A percentile compares a stretch with the other conserved stretches of the same genome.
Evolutionary conservation across 202 grass and related monocot genomes (phyloP).

Genomic region (Hordeum pubiflorum): DNA sequence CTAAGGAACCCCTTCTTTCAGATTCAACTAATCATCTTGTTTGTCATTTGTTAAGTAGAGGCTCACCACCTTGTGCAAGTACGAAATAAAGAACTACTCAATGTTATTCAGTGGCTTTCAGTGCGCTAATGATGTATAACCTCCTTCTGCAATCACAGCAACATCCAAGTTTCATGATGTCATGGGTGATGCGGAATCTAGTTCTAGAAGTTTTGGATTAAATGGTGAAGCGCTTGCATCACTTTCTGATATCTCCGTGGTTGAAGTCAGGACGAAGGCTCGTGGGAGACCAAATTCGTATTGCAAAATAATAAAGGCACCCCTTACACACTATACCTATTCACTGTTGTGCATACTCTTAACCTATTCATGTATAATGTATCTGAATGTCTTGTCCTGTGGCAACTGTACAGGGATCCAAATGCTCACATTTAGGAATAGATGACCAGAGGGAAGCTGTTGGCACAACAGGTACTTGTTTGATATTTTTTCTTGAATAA

Average conservation of each 20-base stretch:
- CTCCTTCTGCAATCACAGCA: slow-evolving; percentile 37
- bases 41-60: not conserved
- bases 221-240: slow-evolving; percentile 76
- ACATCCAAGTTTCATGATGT: slow-evolving; percentile 51
- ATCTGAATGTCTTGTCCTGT: slow-evolving; percentile 37
- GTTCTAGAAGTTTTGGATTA: slow-evolving; percentile 41
- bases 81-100: not conserved
- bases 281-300: slow-evolving; percentile 92
- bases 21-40: not conserved
- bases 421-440: slow-evolving; percentile 81
- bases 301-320: slow-evolving; percentile 93
- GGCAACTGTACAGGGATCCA: slow-evolving; percentile 58
- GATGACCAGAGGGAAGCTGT: slow-evolving; percentile 87
- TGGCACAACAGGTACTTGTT: slow-evolving; percentile 69
- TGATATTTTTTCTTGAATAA: slow-evolving; percentile 21
- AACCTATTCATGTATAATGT: slow-evolving; percentile 13
- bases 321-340: not conserved
- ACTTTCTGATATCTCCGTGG: slow-evolving; percentile 89
- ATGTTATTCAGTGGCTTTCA: not conserved
- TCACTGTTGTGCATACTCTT: slow-evolving; percentile 18
- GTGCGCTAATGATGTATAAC: not conserved
- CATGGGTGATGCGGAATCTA: slow-evolving; percentile 25
- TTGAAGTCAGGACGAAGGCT: slow-evolving; percentile 86
- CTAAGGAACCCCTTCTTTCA: not conserved
- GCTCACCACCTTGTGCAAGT: not conserved